A percentile compares a stretch with the other conserved stretches of the same genome.
These are phyloP conservation scores for Pseudonitzschia multistriata DNA, from an alignment of 108 stramenopile genomes.

Conservation along the genomic window DNA sequence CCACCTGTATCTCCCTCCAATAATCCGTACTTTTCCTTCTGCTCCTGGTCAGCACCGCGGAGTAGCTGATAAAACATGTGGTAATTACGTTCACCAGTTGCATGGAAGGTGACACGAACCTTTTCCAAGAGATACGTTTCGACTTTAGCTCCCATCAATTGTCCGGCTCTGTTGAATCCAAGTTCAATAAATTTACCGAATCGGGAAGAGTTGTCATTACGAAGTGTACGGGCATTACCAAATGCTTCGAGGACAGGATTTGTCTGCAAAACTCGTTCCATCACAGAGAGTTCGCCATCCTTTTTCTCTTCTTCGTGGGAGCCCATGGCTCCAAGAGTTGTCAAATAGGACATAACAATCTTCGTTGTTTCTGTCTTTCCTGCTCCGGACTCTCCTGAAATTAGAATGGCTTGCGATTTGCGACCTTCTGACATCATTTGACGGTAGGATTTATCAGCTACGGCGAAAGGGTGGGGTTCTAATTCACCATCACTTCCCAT, in stretches of 20 bases:
- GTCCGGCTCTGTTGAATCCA: conserved; percentile 88
- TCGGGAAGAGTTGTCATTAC: conserved; percentile 99
- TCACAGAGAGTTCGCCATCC: conserved; percentile 67
- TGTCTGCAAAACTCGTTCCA: conserved; percentile 93
- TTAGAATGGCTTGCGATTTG: conserved; percentile 89
- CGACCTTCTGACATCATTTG: conserved; percentile 85
- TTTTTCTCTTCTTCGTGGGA: conserved; percentile 35
- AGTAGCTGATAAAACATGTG: conserved; percentile 96
- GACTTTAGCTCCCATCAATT: conserved; percentile 90
- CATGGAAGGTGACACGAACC: conserved; percentile 91
- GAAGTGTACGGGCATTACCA: conserved; percentile 98
- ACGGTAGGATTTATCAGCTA: conserved; percentile 88
- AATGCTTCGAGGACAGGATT: conserved; percentile 99
- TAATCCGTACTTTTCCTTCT: conserved; percentile 78
- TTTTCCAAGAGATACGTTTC: conserved; percentile 97
- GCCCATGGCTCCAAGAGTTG: conserved; percentile 70
- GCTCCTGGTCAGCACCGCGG: conserved; percentile 78
- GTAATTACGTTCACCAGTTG: conserved; percentile 88
- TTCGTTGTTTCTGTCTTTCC: conserved; percentile 97
- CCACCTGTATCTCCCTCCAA: conserved; percentile 78
- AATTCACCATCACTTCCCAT: conserved; percentile 56
- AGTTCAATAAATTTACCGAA: conserved; percentile 99
- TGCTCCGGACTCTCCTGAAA: conserved; percentile 92
- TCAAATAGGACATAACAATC: conserved; percentile 93
- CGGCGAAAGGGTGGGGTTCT: conserved; percentile 92